Base-by-base conservation (phyloP, 2,329 filamentous ascomycete species). In the Phaeosphaeriaceae sp. region DNA sequence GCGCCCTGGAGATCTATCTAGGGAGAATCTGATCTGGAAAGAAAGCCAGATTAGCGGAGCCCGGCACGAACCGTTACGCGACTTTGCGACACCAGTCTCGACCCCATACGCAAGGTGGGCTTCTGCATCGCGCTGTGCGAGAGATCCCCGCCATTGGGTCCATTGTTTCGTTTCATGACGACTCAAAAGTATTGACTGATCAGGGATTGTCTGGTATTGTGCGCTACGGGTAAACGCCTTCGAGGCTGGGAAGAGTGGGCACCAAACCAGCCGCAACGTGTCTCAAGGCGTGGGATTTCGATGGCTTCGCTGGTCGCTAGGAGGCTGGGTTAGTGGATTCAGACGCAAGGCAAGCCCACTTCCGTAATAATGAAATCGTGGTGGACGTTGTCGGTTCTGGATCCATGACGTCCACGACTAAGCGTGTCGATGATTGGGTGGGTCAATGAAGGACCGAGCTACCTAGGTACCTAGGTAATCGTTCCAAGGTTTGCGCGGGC, bases 121-220 rank as follows among this genome's bases (percentile, higher is more conserved):
- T 49, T 56, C 54, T 58, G 53, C 31, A 51, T 36, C 46, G n/a
- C 41, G 15, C 11, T 15, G 4, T 22, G 21, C 10, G 7, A 31
- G 20, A 41, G 22, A 40, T 19, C 20, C 15, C 21, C 31, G 31
- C 19, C 17, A 13, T 31, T 40, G 36, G 25, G 40, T 48, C 53
- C 54, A 48, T 54, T 57, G 56, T 57, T 61, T 59, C 47, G 59
- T 61, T 56, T 61, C 59, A 61, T 40, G 31, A 27, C 48, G 55
- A 56, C 51, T 58, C 57, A 27, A 20, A 52, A 41, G 21, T 17
- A n/a, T 50, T 19, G 48, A 24, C 13, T 22, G 31, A 13, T 40
- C 48, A 49, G 47, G 47, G 17, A 17, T 15, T 36, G 31, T 36
- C 31, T 36, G 31, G 13, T 13, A 11, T 13, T 36, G 11, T 5